phyloP scores from a whole-genome alignment of 2,329 filamentous ascomycete species.

The Fusarium begoniae region DNA sequence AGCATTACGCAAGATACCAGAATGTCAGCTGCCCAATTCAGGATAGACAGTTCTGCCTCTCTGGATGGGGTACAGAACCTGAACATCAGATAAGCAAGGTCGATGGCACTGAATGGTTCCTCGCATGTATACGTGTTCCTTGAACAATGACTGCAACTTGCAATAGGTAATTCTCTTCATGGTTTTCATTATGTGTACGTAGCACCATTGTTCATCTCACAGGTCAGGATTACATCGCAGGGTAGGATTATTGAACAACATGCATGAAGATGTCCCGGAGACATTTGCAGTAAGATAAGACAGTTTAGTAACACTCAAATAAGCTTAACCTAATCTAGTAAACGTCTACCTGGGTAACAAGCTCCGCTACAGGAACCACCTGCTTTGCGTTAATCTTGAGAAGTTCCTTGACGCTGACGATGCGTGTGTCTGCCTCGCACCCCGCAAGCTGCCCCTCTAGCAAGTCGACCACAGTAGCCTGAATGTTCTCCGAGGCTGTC shows the following conservation, averaged over 20 bases:
- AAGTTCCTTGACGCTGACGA: slow-evolving; percentile 3
- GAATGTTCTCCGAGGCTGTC: background rate
- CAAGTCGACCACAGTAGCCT: background rate
- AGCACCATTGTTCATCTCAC: background rate
- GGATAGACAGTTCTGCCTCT: no score
- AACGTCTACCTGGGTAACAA: background rate
- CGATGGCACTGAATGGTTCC: background rate
- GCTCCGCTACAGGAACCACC: background rate
- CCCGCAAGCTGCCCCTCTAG: background rate
- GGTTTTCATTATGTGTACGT: accelerated
- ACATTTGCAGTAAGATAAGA: background rate
- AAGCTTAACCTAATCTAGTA: background rate
- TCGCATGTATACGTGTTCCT: background rate
- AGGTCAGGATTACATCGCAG: no score
- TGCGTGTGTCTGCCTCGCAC: slow-evolving; percentile 2
- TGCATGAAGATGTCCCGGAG: no score
- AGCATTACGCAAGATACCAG: background rate
- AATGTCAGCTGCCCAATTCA: background rate
- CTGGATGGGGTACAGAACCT: background rate
- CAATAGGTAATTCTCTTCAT: accelerated
- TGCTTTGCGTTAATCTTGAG: slow-evolving; percentile 2
- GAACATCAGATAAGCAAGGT: background rate
- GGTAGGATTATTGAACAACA: accelerated
- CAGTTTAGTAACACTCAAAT: background rate
- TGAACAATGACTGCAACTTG: accelerated